Percentiles rank a stretch among this genome's conserved stretches.
Conservation (phyloP, 148 eudicot species). For the Talinum fruticosum region DNA sequence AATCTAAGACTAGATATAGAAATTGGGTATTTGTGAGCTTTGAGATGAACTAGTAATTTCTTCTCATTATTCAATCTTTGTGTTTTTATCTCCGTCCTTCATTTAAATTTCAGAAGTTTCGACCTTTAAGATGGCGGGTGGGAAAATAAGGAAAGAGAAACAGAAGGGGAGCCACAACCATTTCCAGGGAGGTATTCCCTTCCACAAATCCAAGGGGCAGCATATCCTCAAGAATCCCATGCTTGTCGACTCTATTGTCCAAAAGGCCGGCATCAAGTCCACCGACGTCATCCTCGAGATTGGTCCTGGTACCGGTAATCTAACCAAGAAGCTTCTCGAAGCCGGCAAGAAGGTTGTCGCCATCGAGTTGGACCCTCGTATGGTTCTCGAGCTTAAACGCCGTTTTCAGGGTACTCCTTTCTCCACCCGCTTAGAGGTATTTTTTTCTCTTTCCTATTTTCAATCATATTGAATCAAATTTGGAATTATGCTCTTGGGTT, state of each 20-base stretch:
- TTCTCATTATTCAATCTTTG: too few relatives aligned
- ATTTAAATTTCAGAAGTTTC: neutral
- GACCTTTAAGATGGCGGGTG: slow-evolving; percentile 77
- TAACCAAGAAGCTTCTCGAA: slow-evolving; percentile 85
- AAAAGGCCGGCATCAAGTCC: slow-evolving; percentile 64
- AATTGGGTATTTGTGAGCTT: too few relatives aligned
- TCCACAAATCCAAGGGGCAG: slow-evolving; percentile 89
- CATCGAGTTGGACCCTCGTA: slow-evolving; percentile 72
- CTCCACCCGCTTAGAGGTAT: slow-evolving; percentile 46
- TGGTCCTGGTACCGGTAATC: slow-evolving; percentile 82
- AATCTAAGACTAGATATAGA: too few relatives aligned
- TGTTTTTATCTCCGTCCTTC: too few relatives aligned
- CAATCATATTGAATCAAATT: too few relatives aligned
- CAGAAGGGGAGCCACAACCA: slow-evolving; percentile 24
- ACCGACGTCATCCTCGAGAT: slow-evolving; percentile 78
- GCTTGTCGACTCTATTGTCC: slow-evolving; percentile 57
- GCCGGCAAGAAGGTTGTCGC: slow-evolving; percentile 72
- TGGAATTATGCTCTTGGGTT: too few relatives aligned
- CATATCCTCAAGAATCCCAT: slow-evolving; percentile 76
- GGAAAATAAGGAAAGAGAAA: slow-evolving; percentile 65
- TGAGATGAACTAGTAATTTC: too few relatives aligned
- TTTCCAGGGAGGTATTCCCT: slow-evolving; percentile 80
- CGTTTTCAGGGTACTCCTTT: slow-evolving; percentile 65
- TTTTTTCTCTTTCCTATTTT: neutral
- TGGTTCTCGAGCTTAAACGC: slow-evolving; percentile 81